Percentiles rank a stretch among this genome's conserved stretches.
Evolutionary conservation across 345 rosid species (phyloP).

Genomic region (Melaleuca alternifolia): DNA sequence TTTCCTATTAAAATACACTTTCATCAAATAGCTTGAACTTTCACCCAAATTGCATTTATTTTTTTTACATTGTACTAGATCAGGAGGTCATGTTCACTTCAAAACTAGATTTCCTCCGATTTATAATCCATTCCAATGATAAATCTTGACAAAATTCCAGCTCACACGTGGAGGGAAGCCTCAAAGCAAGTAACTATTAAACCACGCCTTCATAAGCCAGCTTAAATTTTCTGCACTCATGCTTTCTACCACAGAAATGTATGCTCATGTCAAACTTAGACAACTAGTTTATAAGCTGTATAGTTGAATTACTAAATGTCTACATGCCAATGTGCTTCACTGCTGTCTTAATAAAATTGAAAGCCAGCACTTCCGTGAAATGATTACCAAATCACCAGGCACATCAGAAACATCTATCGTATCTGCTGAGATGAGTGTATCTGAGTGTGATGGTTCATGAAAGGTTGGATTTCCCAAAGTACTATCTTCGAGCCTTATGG

Average conservation of each 20-base stretch:
- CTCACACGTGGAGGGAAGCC: not conserved
- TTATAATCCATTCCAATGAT: not conserved
- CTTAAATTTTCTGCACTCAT: not conserved
- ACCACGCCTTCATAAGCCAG: not conserved
- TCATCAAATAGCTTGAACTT: not conserved
- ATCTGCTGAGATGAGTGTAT: constrained; percentile 6
- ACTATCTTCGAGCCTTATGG: constrained; percentile 15
- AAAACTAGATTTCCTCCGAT: not conserved
- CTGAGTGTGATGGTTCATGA: constrained; percentile 11
- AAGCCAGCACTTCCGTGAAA: not conserved
- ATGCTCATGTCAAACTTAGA: not conserved
- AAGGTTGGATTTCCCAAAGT: constrained; percentile 8
- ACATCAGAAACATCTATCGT: constrained; percentile 7
- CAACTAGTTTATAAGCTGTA: not conserved
- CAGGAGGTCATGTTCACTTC: not conserved
- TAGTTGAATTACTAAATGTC: not conserved
- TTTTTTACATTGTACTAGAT: not conserved
- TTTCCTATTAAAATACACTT: not conserved
- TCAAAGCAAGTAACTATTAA: not conserved
- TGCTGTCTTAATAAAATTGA: not conserved
- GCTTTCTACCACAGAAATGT: not conserved
- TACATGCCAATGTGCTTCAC: not conserved
- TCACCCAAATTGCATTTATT: not conserved
- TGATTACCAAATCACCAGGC: constrained; percentile 26
- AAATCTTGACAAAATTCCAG: not conserved